Evolutionary conservation across 768 basidiomycete genomes (phyloP).

Genomic region (Lactifluus rugatus): DNA sequence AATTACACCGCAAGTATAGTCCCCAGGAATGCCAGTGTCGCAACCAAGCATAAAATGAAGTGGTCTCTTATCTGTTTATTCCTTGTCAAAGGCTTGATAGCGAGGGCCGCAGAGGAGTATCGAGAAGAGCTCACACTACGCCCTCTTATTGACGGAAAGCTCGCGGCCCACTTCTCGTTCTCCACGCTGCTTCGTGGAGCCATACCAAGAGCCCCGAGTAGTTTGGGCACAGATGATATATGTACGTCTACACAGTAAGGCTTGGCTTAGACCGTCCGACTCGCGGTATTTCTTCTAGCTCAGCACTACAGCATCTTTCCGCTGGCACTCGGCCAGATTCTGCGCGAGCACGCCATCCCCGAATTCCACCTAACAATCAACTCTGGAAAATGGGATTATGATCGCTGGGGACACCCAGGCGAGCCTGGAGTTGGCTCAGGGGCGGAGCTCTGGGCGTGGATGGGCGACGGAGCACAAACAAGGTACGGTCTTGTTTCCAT

Average conservation of each 20-base stretch:
- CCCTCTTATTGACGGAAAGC: conserved; percentile 73
- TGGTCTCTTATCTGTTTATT: neutral
- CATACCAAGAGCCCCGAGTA: conserved; percentile 46
- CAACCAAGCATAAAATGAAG: neutral
- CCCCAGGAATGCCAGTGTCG: neutral
- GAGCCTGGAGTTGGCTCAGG: conserved; percentile 72
- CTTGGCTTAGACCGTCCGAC: neutral
- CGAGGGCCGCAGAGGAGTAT: conserved; percentile 27
- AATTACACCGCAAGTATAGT: no score
- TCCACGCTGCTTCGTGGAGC: conserved; percentile 48
- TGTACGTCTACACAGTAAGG: conserved; percentile 27
- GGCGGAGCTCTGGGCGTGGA: conserved; percentile 88
- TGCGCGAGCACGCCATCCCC: conserved; percentile 76
- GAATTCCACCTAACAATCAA: conserved; percentile 87
- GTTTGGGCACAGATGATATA: conserved; percentile 37
- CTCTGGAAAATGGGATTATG: conserved; percentile 87
- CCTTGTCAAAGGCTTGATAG: neutral
- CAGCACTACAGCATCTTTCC: conserved; percentile 88
- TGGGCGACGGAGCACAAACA: conserved; percentile 51
- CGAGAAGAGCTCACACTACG: conserved; percentile 44
- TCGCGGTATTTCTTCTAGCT: conserved; percentile 31
- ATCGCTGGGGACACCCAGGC: conserved; percentile 72
- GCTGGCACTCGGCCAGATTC: conserved; percentile 74
- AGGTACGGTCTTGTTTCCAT: conserved; percentile 29
- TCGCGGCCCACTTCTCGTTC: conserved; percentile 75